Evolutionary conservation across 2,329 filamentous ascomycete genomes (phyloP).

Genomic region (Alternaria ventricosa): DNA sequence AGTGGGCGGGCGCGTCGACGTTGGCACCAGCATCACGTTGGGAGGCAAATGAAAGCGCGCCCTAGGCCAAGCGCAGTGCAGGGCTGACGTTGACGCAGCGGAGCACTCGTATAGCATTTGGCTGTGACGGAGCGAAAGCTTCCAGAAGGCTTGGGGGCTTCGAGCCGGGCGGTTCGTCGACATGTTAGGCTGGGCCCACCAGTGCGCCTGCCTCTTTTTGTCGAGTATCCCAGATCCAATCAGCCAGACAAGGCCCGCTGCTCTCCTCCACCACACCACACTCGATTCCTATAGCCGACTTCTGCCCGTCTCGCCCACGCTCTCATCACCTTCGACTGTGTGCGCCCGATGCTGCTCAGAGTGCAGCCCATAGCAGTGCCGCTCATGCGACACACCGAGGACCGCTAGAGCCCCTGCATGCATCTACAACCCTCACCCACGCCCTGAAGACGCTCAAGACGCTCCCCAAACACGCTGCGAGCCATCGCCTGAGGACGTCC

Average conservation of each 20-base stretch:
- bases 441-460: neutral
- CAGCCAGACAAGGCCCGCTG: constrained; percentile 11
- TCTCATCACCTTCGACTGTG: constrained; percentile 1
- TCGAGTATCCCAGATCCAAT: constrained; percentile 12
- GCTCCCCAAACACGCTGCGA: neutral
- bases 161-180: constrained; percentile 10
- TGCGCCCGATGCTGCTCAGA: constrained; percentile 40
- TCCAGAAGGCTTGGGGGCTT: constrained; percentile 24
- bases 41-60: neutral
- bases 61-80: neutral
- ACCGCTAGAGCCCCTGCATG: constrained; percentile 22
- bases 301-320: constrained; percentile 5
- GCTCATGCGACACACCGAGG: constrained; percentile 40
- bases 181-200: constrained; percentile 9
- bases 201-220: constrained; percentile 11
- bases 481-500: neutral
- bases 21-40: neutral
- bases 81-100: constrained; percentile 13
- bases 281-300: constrained; percentile 1
- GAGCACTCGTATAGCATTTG: constrained; percentile 3
- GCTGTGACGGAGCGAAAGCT: constrained; percentile 10
- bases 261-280: constrained; percentile 12
- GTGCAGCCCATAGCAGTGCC: constrained; percentile 34
- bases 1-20: constrained; percentile 10
- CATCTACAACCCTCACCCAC: constrained; percentile 4